Percentiles rank a stretch among this genome's conserved stretches.
These are phyloP conservation scores for Nigrospora sphaerica DNA, from an alignment of 2,329 filamentous ascomycete species.

Conservation along the genomic window DNA sequence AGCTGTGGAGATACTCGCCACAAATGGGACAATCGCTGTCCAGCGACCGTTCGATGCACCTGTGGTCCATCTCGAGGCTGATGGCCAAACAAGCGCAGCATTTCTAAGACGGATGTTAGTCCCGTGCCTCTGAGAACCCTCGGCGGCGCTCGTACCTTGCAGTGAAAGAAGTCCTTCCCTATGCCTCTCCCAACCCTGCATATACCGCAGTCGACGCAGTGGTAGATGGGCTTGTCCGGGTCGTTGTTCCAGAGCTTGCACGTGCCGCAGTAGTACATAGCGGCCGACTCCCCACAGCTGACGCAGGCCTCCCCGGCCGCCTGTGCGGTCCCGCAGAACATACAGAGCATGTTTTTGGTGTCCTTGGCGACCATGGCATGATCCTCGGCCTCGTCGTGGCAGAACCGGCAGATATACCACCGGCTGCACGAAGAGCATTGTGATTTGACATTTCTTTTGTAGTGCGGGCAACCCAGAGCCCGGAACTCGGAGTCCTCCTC, in stretches of 20 bases:
- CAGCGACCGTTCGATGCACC: slow-evolving; percentile 88
- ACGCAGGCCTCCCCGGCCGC: slow-evolving; percentile 71
- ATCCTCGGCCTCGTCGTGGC: slow-evolving; percentile 78
- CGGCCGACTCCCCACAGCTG: slow-evolving; percentile 68
- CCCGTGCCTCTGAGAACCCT: background rate
- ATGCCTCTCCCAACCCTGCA: slow-evolving; percentile 85
- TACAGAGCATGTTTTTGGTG: slow-evolving; percentile 95
- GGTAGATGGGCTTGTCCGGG: slow-evolving; percentile 83
- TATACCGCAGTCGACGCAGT: slow-evolving; percentile 93
- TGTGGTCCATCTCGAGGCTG: slow-evolving; percentile 74
- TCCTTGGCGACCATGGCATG: slow-evolving; percentile 73
- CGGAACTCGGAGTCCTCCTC: slow-evolving; percentile 28
- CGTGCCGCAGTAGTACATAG: slow-evolving; percentile 86
- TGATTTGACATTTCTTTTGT: slow-evolving; percentile 90
- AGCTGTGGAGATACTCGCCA: slow-evolving; percentile 93
- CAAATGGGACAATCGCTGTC: slow-evolving; percentile 97
- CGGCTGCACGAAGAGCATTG: slow-evolving; percentile 84
- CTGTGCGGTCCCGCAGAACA: slow-evolving; percentile 86
- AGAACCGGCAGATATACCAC: slow-evolving; percentile 95
- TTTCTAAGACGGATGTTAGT: slow-evolving; percentile 41
- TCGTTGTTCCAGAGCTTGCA: slow-evolving; percentile 99
- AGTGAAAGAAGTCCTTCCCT: slow-evolving; percentile 96
- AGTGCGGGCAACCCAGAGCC: slow-evolving; percentile 79
- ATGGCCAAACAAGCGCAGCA: slow-evolving; percentile 95
- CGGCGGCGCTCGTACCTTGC: slow-evolving; percentile 60